These are phyloP conservation scores for Aphanomyces euteiches DNA, from an alignment of 352 stramenopile species.

Conservation along the genomic window DNA sequence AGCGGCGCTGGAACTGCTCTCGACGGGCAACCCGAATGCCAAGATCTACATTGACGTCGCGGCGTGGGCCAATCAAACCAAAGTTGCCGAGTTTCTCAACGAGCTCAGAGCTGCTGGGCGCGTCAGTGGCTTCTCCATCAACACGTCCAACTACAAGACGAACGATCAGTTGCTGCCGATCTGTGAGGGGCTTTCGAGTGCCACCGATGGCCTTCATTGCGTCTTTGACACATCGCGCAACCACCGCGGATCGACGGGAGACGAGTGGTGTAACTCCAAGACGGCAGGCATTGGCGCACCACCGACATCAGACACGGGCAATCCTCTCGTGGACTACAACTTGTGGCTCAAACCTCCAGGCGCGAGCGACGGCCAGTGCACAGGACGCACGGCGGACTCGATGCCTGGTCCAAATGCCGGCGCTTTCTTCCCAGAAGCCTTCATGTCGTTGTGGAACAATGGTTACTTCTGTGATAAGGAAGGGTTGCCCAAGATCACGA, in stretches of 20 bases:
- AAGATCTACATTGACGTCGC: slow-evolving; percentile 60
- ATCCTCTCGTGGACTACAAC: slow-evolving; percentile 57
- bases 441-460: slow-evolving; percentile 57
- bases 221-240: slow-evolving; percentile 66
- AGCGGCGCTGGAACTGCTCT: slow-evolving; percentile 47
- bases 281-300: slow-evolving; percentile 51
- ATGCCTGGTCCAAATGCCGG: slow-evolving; percentile 48
- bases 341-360: slow-evolving; percentile 62
- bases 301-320: slow-evolving; percentile 44
- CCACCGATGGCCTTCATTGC: slow-evolving; percentile 39
- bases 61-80: slow-evolving; percentile 42
- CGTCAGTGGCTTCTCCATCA: slow-evolving; percentile 61
- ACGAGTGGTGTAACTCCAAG: slow-evolving; percentile 67
- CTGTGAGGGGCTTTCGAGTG: slow-evolving; percentile 33
- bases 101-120: slow-evolving; percentile 37
- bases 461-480: slow-evolving; percentile 51
- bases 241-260: slow-evolving; percentile 36
- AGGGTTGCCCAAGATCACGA: slow-evolving; percentile 29
- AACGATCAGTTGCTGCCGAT: slow-evolving; percentile 46
- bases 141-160: slow-evolving; percentile 69
- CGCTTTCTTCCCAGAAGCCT: slow-evolving; percentile 50
- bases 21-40: slow-evolving; percentile 46
- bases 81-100: slow-evolving; percentile 29
- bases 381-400: slow-evolving; percentile 42
- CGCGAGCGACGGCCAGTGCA: slow-evolving; percentile 62